Conservation (phyloP, 2,329 filamentous ascomycete genomes). For the Colletotrichum sp. region DNA sequence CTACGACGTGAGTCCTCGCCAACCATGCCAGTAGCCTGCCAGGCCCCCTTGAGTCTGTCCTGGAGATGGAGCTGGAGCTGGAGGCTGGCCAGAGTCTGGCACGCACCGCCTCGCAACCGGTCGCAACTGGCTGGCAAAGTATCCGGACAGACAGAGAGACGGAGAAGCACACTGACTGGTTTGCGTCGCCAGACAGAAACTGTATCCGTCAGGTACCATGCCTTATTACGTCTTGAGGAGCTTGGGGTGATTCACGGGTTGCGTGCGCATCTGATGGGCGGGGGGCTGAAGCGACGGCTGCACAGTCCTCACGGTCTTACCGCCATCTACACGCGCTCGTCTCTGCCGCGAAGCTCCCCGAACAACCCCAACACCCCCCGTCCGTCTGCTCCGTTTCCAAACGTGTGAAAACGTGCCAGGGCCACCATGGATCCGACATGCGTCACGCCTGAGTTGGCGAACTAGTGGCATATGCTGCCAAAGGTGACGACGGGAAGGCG, state of each 20-base stretch:
- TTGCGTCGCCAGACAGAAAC: not conserved
- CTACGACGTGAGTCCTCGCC: not conserved
- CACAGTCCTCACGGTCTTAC: not conserved
- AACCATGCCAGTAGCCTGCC: not conserved
- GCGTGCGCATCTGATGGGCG: conserved; percentile 1
- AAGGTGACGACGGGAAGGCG: not conserved
- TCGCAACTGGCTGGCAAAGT: not conserved
- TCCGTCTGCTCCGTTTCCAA: not conserved
- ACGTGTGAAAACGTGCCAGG: not conserved
- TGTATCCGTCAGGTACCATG: not conserved
- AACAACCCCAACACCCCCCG: not conserved
- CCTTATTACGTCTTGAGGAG: not conserved
- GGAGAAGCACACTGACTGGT: not conserved
- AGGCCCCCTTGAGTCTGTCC: not conserved
- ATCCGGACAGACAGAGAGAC: not conserved
- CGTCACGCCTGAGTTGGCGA: not conserved
- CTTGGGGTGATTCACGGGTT: not conserved
- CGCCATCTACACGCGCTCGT: not conserved
- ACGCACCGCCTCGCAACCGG: not conserved
- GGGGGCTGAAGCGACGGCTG: not conserved
- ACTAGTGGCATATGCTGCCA: not conserved
- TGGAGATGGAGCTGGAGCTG: not conserved
- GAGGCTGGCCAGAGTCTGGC: not conserved
- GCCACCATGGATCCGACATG: not conserved
- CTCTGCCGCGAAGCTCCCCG: conserved; percentile 2